phyloP scores from a whole-genome alignment of 331 rosid genomes.

The Arachis monticola region DNA sequence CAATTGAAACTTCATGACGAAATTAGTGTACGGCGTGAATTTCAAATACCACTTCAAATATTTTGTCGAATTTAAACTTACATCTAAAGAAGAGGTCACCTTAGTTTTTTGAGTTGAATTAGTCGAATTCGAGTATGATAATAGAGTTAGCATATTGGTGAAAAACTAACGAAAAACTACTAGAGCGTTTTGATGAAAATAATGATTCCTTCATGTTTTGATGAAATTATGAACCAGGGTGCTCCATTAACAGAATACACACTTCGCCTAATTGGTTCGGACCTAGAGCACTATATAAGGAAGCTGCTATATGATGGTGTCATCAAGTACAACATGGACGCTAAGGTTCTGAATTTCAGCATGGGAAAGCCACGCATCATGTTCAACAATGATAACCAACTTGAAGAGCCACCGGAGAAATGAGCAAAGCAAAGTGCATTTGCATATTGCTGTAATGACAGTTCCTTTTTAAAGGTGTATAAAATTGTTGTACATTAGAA shows the following conservation, averaged over 20 bases:
- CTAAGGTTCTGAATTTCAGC: conserved; percentile 87
- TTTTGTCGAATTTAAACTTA: too few species aligned
- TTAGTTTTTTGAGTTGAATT: too few species aligned
- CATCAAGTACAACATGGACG: conserved; percentile 88
- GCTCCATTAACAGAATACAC: conserved; percentile 90
- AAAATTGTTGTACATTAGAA: conserved; percentile 17
- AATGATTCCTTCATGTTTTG: background rate
- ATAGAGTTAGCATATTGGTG: too few species aligned
- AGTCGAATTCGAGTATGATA: too few species aligned
- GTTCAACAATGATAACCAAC: conserved; percentile 60
- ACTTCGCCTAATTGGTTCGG: conserved; percentile 87
- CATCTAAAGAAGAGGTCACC: too few species aligned
- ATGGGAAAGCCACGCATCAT: conserved; percentile 92
- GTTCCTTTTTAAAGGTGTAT: conserved; percentile 5
- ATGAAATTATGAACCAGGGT: conserved; percentile 58
- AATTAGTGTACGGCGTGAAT: too few species aligned
- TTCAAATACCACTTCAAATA: too few species aligned
- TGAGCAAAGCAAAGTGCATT: conserved; percentile 6
- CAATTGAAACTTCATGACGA: too few species aligned
- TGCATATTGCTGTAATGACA: conserved; percentile 16
- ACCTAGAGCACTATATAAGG: conserved; percentile 86
- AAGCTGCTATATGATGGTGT: conserved; percentile 75
- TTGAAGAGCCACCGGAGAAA: conserved; percentile 49
- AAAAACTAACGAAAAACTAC: too few species aligned
- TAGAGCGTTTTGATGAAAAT: background rate